Evolutionary conservation across 2,329 filamentous ascomycete genomes (phyloP), one percentile per base, ranked within the genome.

Genomic region (Allantophomopsis lycopodina): DNA sequence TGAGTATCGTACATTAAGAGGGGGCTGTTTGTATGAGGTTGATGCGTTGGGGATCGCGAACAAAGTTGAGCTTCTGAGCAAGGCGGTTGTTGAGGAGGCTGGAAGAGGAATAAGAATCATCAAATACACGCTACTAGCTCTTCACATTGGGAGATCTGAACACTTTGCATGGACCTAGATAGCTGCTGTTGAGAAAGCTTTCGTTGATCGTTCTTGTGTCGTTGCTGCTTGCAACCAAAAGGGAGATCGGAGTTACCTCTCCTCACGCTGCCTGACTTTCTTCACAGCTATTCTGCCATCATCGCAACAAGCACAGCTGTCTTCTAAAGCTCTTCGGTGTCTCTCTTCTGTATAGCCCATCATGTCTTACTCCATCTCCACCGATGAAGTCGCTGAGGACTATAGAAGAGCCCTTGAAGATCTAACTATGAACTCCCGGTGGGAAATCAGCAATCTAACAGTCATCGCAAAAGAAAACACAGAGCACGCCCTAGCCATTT

Each of bases 391-490:
- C 52, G 88, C 88, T 46, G 83, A 89, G 61, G 91, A 96, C 64
- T 98, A 94, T 65, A 84, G 83, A 59, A 83, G 86, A 56, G 91
- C 88, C 40, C 69, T 98, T 57, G 84, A 94, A 64, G 89, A 95
- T 61, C 71, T 98, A 54, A 84, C 83, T 48, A 74, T 79, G 57
- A 95, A 95, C 64, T 85, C 86, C 63, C 81, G 87, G 56, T 86
- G 86, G 62, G 89, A 96, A 63, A 98, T 98, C 60, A 89, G 83
- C 69, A 96, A 93, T 63, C 65, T 98, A 63, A 98, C 91, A 46
- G 79, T 94, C 59, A 96, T 98, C 62, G 91, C 91, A 44, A 86
- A 93, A 60, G 91, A 98, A 62, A 94, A 94, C 55, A 95, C 88
- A 48, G 87, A 94, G 62, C 83, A 95, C 66, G 91, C 91, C 30